A percentile compares a stretch with the other conserved stretches of the same genome.
These are phyloP conservation scores for Cornus kousa DNA, from an alignment of 148 eudicot species.

Conservation along the genomic window DNA sequence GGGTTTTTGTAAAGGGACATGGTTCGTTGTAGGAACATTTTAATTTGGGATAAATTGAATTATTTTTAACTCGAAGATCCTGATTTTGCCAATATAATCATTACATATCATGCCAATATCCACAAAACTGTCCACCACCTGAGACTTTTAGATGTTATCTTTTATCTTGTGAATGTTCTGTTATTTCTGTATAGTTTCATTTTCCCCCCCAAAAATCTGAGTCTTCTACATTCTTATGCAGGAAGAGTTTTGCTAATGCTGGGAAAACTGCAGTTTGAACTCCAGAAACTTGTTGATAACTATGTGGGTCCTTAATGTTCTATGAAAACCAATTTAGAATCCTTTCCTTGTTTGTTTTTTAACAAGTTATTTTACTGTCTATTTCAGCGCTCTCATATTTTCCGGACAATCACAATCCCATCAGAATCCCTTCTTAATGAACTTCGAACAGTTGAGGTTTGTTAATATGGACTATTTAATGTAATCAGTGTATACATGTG, in stretches of 20 bases:
- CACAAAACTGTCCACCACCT: neutral
- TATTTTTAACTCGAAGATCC: too few relatives aligned
- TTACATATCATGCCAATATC: neutral
- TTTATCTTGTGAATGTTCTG: neutral
- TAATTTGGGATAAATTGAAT: too few relatives aligned
- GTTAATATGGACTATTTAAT: slow-evolving; percentile 12
- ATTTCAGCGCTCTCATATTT: slow-evolving; percentile 82
- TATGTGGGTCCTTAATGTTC: slow-evolving; percentile 59
- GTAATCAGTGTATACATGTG: neutral
- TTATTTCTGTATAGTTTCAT: neutral
- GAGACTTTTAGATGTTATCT: neutral
- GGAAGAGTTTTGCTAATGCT: slow-evolving; percentile 86
- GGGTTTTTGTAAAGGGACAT: too few relatives aligned
- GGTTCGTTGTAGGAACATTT: too few relatives aligned
- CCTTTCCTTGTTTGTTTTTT: neutral
- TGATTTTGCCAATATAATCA: too few relatives aligned
- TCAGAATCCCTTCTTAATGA: slow-evolving; percentile 96
- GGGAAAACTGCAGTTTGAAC: slow-evolving; percentile 80
- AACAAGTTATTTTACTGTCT: slow-evolving; percentile 17
- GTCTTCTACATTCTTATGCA: slow-evolving; percentile 28
- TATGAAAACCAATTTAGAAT: neutral
- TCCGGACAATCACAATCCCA: slow-evolving; percentile 78
- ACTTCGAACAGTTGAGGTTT: slow-evolving; percentile 82
- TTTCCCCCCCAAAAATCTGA: neutral
- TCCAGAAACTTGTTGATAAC: slow-evolving; percentile 82